Conservation (phyloP, 768 basidiomycete genomes). For the Tylopilus vinaceipallidus region DNA sequence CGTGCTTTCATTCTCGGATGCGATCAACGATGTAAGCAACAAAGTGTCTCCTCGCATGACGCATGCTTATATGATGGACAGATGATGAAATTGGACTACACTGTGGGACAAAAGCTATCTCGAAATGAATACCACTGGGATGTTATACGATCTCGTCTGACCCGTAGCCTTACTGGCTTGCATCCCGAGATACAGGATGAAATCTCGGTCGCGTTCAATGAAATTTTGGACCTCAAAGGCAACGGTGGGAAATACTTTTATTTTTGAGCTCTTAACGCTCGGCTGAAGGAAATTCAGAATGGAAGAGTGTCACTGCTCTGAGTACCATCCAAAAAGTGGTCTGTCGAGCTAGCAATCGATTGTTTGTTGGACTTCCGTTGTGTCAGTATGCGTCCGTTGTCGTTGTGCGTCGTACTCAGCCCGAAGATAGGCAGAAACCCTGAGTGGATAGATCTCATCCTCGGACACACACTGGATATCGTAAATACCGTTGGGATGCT, state of each 20-base stretch:
- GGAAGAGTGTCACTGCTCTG: constrained; percentile 33
- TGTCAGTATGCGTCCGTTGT: too few species aligned
- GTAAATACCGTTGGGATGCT: neutral
- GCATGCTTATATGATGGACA: too few species aligned
- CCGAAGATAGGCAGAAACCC: neutral
- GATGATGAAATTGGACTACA: constrained; percentile 38
- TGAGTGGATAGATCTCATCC: constrained; percentile 4
- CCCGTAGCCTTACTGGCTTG: constrained; percentile 32
- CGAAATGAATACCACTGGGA: constrained; percentile 32
- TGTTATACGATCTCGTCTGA: constrained; percentile 30
- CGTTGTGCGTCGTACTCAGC: too few species aligned
- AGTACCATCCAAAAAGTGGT: constrained; percentile 19
- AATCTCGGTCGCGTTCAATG: constrained; percentile 38
- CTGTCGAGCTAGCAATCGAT: constrained; percentile 34
- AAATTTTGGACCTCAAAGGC: constrained; percentile 29
- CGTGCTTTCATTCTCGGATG: constrained; percentile 34
- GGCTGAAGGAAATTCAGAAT: constrained; percentile 30
- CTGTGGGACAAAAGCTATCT: constrained; percentile 33
- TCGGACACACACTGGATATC: neutral
- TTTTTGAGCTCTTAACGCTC: neutral
- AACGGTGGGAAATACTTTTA: constrained; percentile 9
- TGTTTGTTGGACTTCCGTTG: constrained; percentile 46
- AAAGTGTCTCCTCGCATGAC: neutral
- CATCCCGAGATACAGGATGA: constrained; percentile 29
- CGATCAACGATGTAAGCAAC: constrained; percentile 28